phyloP scores from a whole-genome alignment of 2,329 filamentous ascomycete species.

The Teratosphaeria epicoccoides region DNA sequence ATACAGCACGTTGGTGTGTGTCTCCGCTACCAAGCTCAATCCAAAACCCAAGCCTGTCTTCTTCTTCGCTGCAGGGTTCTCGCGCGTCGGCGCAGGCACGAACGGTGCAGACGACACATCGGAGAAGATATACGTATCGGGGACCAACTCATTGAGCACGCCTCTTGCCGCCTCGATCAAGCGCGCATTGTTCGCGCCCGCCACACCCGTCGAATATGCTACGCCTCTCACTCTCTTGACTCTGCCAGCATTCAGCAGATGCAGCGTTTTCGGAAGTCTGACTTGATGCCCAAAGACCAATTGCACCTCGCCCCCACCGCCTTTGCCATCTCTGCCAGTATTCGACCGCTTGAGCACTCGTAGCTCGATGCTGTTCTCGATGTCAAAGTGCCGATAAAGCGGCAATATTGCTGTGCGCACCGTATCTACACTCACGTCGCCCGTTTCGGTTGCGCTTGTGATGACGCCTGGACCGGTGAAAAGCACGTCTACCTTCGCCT shows the following conservation, averaged over 20 bases:
- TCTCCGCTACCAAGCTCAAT: slow-evolving; percentile 81
- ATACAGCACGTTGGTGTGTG: slow-evolving; percentile 75
- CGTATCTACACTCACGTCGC: slow-evolving; percentile 84
- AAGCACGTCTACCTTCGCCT: slow-evolving; percentile 78
- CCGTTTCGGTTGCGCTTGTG: slow-evolving; percentile 69
- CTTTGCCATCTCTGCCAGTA: slow-evolving; percentile 60
- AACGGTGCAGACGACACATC: slow-evolving; percentile 52
- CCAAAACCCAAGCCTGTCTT: slow-evolving; percentile 83
- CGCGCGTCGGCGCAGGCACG: slow-evolving; percentile 60
- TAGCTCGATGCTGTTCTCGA: slow-evolving; percentile 75
- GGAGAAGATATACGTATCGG: slow-evolving; percentile 81
- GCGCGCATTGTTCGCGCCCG: slow-evolving; percentile 82
- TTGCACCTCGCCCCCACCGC: slow-evolving; percentile 87
- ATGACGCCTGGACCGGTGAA: slow-evolving; percentile 89
- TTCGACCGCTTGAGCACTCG: slow-evolving; percentile 72
- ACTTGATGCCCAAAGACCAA: slow-evolving; percentile 89
- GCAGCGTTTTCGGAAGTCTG: slow-evolving; percentile 83
- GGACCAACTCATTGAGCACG: slow-evolving; percentile 72
- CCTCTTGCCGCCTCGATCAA: slow-evolving; percentile 89
- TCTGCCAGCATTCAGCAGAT: slow-evolving; percentile 70
- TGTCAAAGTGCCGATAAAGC: slow-evolving; percentile 81
- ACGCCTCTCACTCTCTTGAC: slow-evolving; percentile 87
- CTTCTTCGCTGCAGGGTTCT: slow-evolving; percentile 39
- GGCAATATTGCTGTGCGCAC: slow-evolving; percentile 89
- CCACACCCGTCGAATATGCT: slow-evolving; percentile 85